Evolutionary conservation across 805 yeast species (phyloP).

Genomic region (Ogataea sp.): DNA sequence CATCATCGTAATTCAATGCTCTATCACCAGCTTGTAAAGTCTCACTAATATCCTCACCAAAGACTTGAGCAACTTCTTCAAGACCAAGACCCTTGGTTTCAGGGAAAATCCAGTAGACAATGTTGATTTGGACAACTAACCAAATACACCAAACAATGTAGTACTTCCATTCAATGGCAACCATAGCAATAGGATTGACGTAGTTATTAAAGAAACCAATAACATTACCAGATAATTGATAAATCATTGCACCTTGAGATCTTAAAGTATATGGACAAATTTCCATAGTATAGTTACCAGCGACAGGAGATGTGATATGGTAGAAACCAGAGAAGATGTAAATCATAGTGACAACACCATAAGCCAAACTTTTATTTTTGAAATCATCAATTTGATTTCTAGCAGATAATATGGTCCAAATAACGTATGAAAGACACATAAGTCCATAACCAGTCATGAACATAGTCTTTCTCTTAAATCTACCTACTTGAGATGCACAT

Average conservation of each 20-base stretch:
- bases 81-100: slow-evolving; percentile 27
- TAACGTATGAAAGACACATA: slow-evolving; percentile 30
- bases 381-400: slow-evolving; percentile 31
- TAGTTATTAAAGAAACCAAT: slow-evolving; percentile 19
- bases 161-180: slow-evolving; percentile 27
- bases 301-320: slow-evolving; percentile 1
- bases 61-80: slow-evolving; percentile 26
- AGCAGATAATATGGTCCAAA: slow-evolving; percentile 41
- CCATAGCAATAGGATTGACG: slow-evolving; percentile 28
- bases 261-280: slow-evolving; percentile 23
- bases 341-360: slow-evolving; percentile 46
- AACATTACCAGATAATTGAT: slow-evolving; percentile 1
- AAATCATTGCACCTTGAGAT: slow-evolving; percentile 15
- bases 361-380: slow-evolving; percentile 30
- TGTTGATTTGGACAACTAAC: slow-evolving; percentile 1
- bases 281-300: slow-evolving; percentile 29
- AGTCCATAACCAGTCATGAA: slow-evolving; percentile 26
- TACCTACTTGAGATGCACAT: slow-evolving; percentile 22
- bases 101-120: slow-evolving; percentile 1
- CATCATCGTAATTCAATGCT: slow-evolving; percentile 1
- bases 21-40: slow-evolving; percentile 1
- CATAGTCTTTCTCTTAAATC: slow-evolving; percentile 28
- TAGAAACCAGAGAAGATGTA: slow-evolving; percentile 23
- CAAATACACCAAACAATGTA: slow-evolving; percentile 21
- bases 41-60: slow-evolving; percentile 4